Evolutionary conservation across 2,329 filamentous ascomycete species (phyloP).

Genomic region (Calonectria fujianensis): DNA sequence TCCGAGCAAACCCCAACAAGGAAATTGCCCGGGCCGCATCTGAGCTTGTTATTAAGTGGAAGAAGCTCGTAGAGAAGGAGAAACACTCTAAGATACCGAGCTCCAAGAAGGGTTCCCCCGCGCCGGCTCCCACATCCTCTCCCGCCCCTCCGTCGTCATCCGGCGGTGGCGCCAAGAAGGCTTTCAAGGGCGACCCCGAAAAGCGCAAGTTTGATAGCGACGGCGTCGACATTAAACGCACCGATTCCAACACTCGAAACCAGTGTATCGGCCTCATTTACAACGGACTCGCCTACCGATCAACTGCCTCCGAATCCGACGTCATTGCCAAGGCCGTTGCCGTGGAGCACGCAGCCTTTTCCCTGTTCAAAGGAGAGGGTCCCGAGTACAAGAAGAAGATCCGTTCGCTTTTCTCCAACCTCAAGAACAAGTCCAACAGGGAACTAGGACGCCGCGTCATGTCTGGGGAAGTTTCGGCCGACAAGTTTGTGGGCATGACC

Average conservation of each 20-base stretch:
- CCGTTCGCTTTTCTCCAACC: constrained; percentile 93
- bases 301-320: constrained; percentile 80
- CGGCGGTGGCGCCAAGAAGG: constrained; percentile 65
- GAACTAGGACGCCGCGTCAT: constrained; percentile 86
- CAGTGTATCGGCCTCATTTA: constrained; percentile 94
- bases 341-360: constrained; percentile 87
- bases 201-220: constrained; percentile 91
- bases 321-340: constrained; percentile 86
- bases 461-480: constrained; percentile 81
- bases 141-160: constrained; percentile 67
- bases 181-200: constrained; percentile 80
- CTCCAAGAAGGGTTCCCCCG: constrained; percentile 64
- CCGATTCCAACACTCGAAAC: constrained; percentile 84
- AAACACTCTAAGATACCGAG: constrained; percentile 70
- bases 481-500: constrained; percentile 88
- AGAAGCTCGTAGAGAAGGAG: constrained; percentile 82
- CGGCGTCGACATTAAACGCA: constrained; percentile 85
- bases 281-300: constrained; percentile 86
- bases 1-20: constrained; percentile 85
- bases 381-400: constrained; percentile 90
- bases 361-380: constrained; percentile 80
- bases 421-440: constrained; percentile 93
- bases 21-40: constrained; percentile 85
- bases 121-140: constrained; percentile 71
- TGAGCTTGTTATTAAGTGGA: constrained; percentile 93